These are phyloP conservation scores for Pythium sukuiense DNA, from an alignment of 352 stramenopile genomes.

Conservation along the genomic window DNA sequence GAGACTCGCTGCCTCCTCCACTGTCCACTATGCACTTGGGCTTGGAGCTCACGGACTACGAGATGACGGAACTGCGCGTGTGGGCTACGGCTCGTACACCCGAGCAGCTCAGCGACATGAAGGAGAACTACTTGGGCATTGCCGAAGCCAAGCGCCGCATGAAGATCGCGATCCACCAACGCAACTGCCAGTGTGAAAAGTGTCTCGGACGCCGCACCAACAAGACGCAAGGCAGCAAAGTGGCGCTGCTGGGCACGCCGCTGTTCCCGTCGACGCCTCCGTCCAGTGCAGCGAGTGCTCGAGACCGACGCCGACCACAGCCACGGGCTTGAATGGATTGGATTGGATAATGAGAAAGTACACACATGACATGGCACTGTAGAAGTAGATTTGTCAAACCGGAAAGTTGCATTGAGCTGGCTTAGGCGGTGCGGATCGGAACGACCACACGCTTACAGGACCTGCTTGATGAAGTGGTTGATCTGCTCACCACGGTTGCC, in stretches of 20 bases:
- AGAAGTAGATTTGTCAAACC: conserved; percentile 21
- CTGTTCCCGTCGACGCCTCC: conserved; percentile 50
- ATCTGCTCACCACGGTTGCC: conserved; percentile 93
- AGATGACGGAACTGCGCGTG: conserved; percentile 78
- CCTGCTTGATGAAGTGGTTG: conserved; percentile 94
- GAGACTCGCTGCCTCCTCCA: conserved; percentile 21
- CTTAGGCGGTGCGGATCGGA: not conserved
- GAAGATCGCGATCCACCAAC: conserved; percentile 84
- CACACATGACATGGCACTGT: not conserved
- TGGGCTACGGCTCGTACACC: conserved; percentile 71
- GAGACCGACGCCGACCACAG: conserved; percentile 43
- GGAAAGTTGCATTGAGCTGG: conserved; percentile 21
- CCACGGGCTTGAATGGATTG: conserved; percentile 10
- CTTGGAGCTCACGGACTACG: conserved; percentile 46
- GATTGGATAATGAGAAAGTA: not conserved
- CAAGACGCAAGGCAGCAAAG: conserved; percentile 24
- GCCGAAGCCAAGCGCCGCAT: conserved; percentile 80
- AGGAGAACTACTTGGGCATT: conserved; percentile 86
- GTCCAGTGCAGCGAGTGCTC: conserved; percentile 17
- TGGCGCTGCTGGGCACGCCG: conserved; percentile 14
- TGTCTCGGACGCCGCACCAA: conserved; percentile 54
- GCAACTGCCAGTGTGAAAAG: conserved; percentile 82
- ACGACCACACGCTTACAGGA: conserved; percentile 77
- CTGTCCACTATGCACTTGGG: conserved; percentile 54
- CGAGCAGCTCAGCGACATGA: conserved; percentile 82